Evolutionary conservation across 345 rosid genomes (phyloP), one percentile per base, ranked within the genome.

Genomic region (Arabidopsis thaliana): DNA sequence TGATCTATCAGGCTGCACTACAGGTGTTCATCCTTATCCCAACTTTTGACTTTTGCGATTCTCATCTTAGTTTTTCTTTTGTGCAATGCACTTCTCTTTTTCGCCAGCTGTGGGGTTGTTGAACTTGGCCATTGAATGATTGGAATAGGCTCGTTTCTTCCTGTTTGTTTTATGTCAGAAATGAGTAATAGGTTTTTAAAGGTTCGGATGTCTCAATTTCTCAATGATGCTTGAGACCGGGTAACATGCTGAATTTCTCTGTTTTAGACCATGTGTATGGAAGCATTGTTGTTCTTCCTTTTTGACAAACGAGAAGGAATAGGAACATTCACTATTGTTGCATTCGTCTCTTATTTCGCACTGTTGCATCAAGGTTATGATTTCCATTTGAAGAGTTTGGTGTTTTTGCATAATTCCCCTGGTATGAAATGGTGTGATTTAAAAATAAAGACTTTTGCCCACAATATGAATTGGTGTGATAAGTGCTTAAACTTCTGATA

Each of bases 1-100:
- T 92, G 75, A 78, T 95, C 75, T 95, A 88, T 84, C 96, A 89
- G 80, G 99, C 97, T 12, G 97, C 96, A 72, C 69, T 95, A 71
- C 89, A 89, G 97, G 98, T 88, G 83, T 22, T 57, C 60, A 50
- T 77, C 78, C 67, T 57, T n/a, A 38, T 32, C 59, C 45, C 75
- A 51, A 22, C 23, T 22, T 40, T 51, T 52, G 12, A 7, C 68
- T 40, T 67, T 23, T 65, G 36, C 10, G 36, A 44, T 44, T 22
- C 48, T 2, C 36, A 12, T 56, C 36, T 38, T 74, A 4, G 37
- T 33, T 73, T 4, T 11, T 16, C 41, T 16, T 40, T 42, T 13
- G n/a, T 32, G 55, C 44, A 36, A 12, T 58, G 7, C 42, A n/a
- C 61, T 55, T 62, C 38, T 55, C 44, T 23, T 5, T 42, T 33